Base-by-base conservation (phyloP, 1,284 basidiomycete genomes). In the Amylostereum areolatum region DNA sequence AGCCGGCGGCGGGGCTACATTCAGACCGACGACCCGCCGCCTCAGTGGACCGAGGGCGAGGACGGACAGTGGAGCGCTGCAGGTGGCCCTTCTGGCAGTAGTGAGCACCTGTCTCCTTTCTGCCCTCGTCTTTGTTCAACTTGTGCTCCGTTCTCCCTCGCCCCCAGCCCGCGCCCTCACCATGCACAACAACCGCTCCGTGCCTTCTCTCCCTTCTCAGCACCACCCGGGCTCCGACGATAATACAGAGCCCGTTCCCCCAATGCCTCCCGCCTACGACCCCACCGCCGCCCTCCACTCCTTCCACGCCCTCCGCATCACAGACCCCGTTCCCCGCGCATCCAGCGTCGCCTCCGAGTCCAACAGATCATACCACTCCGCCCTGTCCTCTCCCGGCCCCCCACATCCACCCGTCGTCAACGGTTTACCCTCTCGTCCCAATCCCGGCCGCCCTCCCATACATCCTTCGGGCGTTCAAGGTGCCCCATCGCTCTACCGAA, bases 271-370 rank as follows among this genome's bases (percentile, higher is more conserved):
- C 11, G 61, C 66, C 33, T 70, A 68, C 52, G 75, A 78, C 63
- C 67, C 72, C 31, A 66, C 69, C 11, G 64, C 65, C 24, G 66
- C 71, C 28, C 66, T 80, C 44, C 71, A 77, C 54, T 61, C 69
- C n/a, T 75, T 81, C 56, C 67, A 68, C 44, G 66, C 70, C 44
- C 65, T 84, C 58, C 67, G 63, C 49, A 65, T 83, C 51, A 63
- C 62, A 49, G 75, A 78, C 51, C 66, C 70, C 34, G 37, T 62
- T 41, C 52, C 60, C 31, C 45, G 57, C 43, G 50, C 54, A 24
- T 24, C 49, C 27, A 50, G n/a, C 34, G 30, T 31, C 3, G 25
- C 29, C 11, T 36, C 52, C 37, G 34, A 10, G 12, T 30, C 31
- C 34, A 10, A 25, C 9, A 45, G 44, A 10, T 31, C 43, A n/a